Conservation (phyloP, 306 rosid genomes). For the Corylus avellana region DNA sequence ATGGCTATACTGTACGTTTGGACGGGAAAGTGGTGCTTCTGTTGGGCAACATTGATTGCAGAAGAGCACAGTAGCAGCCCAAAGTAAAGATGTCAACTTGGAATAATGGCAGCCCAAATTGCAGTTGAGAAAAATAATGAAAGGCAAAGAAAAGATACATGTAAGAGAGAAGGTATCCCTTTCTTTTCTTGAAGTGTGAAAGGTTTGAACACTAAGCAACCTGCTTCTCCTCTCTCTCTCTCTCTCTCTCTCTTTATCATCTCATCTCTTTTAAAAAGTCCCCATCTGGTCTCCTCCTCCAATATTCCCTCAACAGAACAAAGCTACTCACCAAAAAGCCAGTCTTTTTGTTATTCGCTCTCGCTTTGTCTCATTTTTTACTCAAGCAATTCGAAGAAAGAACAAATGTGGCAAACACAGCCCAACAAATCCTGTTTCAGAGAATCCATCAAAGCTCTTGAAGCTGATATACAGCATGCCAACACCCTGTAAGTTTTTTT, state of each 20-base stretch:
- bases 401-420: slow-evolving; percentile 59
- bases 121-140: slow-evolving; percentile 28
- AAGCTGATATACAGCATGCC: slow-evolving; percentile 73
- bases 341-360: slow-evolving; percentile 11
- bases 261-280: slow-evolving; percentile 15
- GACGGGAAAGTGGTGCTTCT: not conserved
- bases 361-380: slow-evolving; percentile 6
- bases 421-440: slow-evolving; percentile 41
- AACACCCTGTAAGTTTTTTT: slow-evolving; percentile 55
- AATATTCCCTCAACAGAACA: slow-evolving; percentile 20
- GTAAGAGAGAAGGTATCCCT: slow-evolving; percentile 51
- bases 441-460: slow-evolving; percentile 68
- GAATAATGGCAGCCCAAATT: slow-evolving; percentile 21
- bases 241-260: not conserved
- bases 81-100: slow-evolving; percentile 13
- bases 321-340: slow-evolving; percentile 20
- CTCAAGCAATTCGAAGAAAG: slow-evolving; percentile 12
- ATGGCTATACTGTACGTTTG: not conserved
- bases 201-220: slow-evolving; percentile 50
- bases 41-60: not conserved
- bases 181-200: slow-evolving; percentile 51
- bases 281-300: slow-evolving; percentile 24
- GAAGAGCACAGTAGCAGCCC: not conserved
- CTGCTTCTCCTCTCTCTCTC: slow-evolving; percentile 17
- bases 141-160: slow-evolving; percentile 5